These are phyloP conservation scores for Acorus gramineus DNA, from an alignment of 106 monocot species.

Conservation along the genomic window DNA sequence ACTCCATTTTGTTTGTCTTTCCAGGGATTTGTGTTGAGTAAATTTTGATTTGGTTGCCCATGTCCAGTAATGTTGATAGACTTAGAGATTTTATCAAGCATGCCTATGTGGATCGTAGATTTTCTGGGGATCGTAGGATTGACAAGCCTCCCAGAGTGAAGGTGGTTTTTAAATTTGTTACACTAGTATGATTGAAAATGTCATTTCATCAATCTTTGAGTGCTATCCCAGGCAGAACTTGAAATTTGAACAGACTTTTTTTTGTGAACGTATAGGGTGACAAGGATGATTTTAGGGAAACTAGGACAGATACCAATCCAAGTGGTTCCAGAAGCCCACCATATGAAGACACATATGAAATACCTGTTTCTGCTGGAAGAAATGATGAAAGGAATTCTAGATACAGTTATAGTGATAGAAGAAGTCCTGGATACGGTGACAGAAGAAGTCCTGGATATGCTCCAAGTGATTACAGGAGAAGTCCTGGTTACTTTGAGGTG, in stretches of 20 bases:
- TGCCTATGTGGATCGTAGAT: slow-evolving; percentile 79
- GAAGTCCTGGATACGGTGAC: slow-evolving; percentile 33
- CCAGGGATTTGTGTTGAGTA: background rate
- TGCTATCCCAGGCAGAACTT: background rate
- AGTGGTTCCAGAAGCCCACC: slow-evolving; percentile 59
- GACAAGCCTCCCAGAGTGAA: slow-evolving; percentile 45
- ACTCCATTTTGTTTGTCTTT: slow-evolving; percentile 3
- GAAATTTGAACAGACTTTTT: background rate
- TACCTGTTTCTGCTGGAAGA: slow-evolving; percentile 20
- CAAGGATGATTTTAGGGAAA: slow-evolving; percentile 18
- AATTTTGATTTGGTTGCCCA: slow-evolving; percentile 4
- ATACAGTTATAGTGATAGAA: slow-evolving; percentile 25
- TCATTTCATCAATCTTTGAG: background rate
- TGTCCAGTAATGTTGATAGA: slow-evolving; percentile 58
- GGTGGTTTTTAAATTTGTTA: slow-evolving; percentile 20
- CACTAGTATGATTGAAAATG: too few relatives aligned
- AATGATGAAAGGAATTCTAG: slow-evolving; percentile 35
- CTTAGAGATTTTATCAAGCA: slow-evolving; percentile 86
- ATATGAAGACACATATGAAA: slow-evolving; percentile 26
- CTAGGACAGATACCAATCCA: slow-evolving; percentile 16
- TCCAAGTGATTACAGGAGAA: slow-evolving; percentile 52
- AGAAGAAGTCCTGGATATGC: slow-evolving; percentile 42
- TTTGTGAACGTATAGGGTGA: slow-evolving; percentile 16
- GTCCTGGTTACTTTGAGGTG: slow-evolving; percentile 51
- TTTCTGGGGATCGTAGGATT: slow-evolving; percentile 40